Conservation (phyloP, 257 asterid genomes). For the Forsythia viridissima region DNA sequence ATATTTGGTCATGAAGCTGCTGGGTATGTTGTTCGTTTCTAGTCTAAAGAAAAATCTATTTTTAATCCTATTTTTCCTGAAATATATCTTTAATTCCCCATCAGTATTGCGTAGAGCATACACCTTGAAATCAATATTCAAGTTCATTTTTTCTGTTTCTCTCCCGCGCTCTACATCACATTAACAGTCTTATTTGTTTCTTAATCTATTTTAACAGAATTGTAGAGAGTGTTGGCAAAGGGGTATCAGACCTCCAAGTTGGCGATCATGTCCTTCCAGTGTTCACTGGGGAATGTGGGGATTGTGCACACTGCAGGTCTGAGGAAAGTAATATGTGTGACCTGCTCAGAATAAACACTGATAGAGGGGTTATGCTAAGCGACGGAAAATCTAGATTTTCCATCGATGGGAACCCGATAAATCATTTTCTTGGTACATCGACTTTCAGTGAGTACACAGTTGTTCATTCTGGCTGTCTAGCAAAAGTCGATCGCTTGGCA, state of each 20-base stretch:
- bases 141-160: neutral
- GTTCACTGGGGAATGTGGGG: constrained; percentile 77
- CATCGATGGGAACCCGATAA: constrained; percentile 69
- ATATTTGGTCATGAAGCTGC: constrained; percentile 84
- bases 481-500: constrained; percentile 68
- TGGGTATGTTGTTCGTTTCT: constrained; percentile 48
- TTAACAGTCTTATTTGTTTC: too few relatives aligned
- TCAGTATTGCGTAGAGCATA: neutral
- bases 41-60: neutral
- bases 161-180: too few relatives aligned
- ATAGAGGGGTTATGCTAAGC: constrained; percentile 67
- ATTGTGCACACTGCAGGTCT: constrained; percentile 72
- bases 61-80: neutral
- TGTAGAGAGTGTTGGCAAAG: constrained; percentile 86
- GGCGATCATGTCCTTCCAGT: constrained; percentile 89
- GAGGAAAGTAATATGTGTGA: constrained; percentile 75
- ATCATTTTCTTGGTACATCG: constrained; percentile 82
- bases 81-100: neutral
- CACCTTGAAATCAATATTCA: neutral
- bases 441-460: constrained; percentile 82
- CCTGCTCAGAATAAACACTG: constrained; percentile 74
- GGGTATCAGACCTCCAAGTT: constrained; percentile 57
- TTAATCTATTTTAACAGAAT: constrained; percentile 33
- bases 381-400: constrained; percentile 69
- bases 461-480: constrained; percentile 71